Evolutionary conservation across 2,329 filamentous ascomycete species (phyloP).

Genomic region (Aspergillus flavus): DNA sequence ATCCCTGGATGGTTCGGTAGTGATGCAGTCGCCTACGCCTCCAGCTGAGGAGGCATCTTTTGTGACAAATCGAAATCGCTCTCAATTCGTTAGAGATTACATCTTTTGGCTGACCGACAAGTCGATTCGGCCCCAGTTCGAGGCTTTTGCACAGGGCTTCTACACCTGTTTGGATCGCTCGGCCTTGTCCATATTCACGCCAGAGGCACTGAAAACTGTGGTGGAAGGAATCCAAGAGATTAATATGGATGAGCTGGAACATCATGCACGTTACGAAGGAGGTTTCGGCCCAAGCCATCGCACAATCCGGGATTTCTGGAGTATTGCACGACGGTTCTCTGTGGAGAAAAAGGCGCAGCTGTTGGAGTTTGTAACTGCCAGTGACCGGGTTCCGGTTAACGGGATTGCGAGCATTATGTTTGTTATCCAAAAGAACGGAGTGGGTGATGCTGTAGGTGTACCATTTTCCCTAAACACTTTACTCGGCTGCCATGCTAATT

Average conservation of each 20-base stretch:
- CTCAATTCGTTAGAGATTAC: slow-evolving; percentile 80
- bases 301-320: slow-evolving; percentile 81
- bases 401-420: slow-evolving; percentile 83
- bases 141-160: slow-evolving; percentile 82
- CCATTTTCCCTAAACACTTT: not conserved
- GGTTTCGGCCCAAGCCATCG: slow-evolving; percentile 72
- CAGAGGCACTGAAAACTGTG: slow-evolving; percentile 71
- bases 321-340: slow-evolving; percentile 66
- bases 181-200: slow-evolving; percentile 71
- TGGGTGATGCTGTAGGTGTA: slow-evolving; percentile 54
- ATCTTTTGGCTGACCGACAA: slow-evolving; percentile 78
- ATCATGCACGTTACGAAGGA: slow-evolving; percentile 73
- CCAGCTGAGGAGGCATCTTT: slow-evolving; percentile 60
- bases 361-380: slow-evolving; percentile 93
- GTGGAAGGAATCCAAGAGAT: slow-evolving; percentile 84
- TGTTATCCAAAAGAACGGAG: slow-evolving; percentile 75
- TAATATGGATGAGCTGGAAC: slow-evolving; percentile 72
- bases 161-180: slow-evolving; percentile 70
- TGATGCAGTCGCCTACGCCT: slow-evolving; percentile 31
- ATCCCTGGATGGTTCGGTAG: slow-evolving; percentile 25
- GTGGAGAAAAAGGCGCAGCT: slow-evolving; percentile 72
- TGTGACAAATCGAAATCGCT: slow-evolving; percentile 80
- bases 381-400: slow-evolving; percentile 84
- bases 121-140: slow-evolving; percentile 74
- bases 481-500: slow-evolving; percentile 6